Conservation (phyloP, 352 stramenopile genomes). For the Globisporangium paddicum region DNA sequence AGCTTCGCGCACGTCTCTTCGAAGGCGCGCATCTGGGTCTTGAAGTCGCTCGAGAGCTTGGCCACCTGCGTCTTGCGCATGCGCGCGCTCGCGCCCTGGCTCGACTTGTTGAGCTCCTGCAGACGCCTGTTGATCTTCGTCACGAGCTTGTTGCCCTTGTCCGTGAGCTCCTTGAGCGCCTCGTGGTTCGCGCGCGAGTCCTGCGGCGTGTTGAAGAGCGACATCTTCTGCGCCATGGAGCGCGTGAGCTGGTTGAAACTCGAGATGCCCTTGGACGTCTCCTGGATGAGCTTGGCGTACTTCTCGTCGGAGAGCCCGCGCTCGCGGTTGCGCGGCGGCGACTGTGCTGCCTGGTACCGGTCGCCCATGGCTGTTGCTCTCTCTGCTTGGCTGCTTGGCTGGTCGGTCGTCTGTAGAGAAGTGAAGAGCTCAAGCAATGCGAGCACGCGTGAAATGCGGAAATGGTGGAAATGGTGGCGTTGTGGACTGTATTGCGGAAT, state of each 20-base stretch:
- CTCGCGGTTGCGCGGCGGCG: slow-evolving; percentile 28
- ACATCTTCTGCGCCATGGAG: slow-evolving; percentile 85
- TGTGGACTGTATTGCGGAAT: no score
- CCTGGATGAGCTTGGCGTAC: slow-evolving; percentile 69
- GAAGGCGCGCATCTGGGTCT: slow-evolving; percentile 72
- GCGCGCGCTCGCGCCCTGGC: slow-evolving; percentile 37
- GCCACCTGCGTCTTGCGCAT: slow-evolving; percentile 61
- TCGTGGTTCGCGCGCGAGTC: slow-evolving; percentile 81
- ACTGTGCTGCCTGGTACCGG: slow-evolving; percentile 59
- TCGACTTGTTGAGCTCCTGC: slow-evolving; percentile 68
- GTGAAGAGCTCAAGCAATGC: no score
- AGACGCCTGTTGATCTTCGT: slow-evolving; percentile 72
- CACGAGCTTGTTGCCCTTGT: slow-evolving; percentile 83
- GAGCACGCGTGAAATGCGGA: no score
- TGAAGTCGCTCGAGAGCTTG: slow-evolving; percentile 85
- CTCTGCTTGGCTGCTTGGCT: not conserved
- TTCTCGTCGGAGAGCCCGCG: slow-evolving; percentile 50
- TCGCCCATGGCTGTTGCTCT: slow-evolving; percentile 55
- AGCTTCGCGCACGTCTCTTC: slow-evolving; percentile 69
- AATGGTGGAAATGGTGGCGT: no score
- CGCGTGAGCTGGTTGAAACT: slow-evolving; percentile 84
- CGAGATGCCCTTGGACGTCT: slow-evolving; percentile 84
- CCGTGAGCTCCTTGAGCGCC: slow-evolving; percentile 73
- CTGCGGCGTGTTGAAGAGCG: slow-evolving; percentile 77
- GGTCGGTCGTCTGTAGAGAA: not conserved